phyloP scores from a whole-genome alignment of 495 filamentous ascomycete genomes.

The Penicillium alfredii region DNA sequence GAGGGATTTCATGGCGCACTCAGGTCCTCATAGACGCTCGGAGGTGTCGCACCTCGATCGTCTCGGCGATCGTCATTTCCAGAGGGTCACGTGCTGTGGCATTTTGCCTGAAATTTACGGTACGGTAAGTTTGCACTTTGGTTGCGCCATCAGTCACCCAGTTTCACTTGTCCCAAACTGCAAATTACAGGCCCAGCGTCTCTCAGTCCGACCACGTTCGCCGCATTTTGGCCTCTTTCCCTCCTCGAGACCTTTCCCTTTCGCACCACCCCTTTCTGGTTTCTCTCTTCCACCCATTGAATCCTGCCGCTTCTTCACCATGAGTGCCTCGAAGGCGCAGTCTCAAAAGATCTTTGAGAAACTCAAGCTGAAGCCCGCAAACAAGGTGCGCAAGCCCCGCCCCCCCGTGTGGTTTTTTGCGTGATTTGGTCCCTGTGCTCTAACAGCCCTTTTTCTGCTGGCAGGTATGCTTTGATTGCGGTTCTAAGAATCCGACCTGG shows the following conservation, averaged over 20 bases:
- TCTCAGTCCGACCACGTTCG: conserved; percentile 26
- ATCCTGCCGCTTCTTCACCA: conserved; percentile 26
- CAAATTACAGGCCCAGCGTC: conserved; percentile 18
- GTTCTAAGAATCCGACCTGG: conserved; percentile 96
- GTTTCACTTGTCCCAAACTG: conserved; percentile 9
- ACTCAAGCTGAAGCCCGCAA: conserved; percentile 85
- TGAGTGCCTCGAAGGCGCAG: conserved; percentile 91
- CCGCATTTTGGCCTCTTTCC: conserved; percentile 17
- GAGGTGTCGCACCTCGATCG: conserved; percentile 1
- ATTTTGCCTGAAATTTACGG: conserved; percentile 4
- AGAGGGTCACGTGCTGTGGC: conserved; percentile 7
- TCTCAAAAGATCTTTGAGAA: conserved; percentile 98
- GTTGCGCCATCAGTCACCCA: conserved; percentile 6
- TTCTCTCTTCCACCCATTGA: not conserved
- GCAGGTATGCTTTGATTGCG: conserved; percentile 95
- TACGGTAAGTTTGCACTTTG: conserved; percentile 12
- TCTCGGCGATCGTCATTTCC: conserved; percentile 11
- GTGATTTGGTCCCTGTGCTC: conserved; percentile 15
- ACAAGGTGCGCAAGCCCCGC: conserved; percentile 63
- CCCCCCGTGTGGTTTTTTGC: conserved; percentile 11
- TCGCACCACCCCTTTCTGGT: conserved; percentile 1
- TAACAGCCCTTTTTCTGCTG: conserved; percentile 15
- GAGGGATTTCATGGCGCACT: conserved; percentile 17
- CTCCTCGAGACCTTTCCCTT: conserved; percentile 11
- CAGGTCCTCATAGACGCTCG: conserved; percentile 3